These are phyloP conservation scores for Populus alba DNA, from an alignment of 345 rosid species.

Conservation along the genomic window DNA sequence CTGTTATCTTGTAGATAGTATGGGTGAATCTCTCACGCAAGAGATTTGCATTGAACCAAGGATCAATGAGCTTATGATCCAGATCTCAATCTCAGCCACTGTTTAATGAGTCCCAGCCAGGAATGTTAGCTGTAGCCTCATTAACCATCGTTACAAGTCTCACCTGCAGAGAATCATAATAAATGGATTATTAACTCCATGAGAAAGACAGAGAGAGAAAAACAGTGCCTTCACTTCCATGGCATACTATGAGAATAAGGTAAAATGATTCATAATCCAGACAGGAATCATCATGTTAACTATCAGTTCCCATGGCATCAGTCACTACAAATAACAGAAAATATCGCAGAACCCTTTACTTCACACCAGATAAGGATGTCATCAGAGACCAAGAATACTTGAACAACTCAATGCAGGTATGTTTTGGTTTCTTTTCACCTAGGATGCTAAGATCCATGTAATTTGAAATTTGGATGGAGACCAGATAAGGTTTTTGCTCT, in stretches of 20 bases:
- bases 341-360: neutral
- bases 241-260: neutral
- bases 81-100: constrained; percentile 24
- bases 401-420: neutral
- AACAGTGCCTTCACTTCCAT: neutral
- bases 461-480: neutral
- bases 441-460: neutral
- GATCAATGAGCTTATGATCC: neutral
- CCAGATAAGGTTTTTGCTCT: neutral
- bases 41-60: constrained; percentile 1
- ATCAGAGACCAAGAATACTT: neutral
- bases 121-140: constrained; percentile 71
- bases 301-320: neutral
- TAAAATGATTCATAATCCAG: neutral
- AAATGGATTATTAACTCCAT: neutral
- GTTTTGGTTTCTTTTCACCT: neutral
- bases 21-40: constrained; percentile 6
- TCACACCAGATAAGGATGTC: neutral
- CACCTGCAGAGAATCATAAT: constrained; percentile 37
- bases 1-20: constrained; percentile 13
- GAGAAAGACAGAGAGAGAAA: neutral
- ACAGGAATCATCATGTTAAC: neutral
- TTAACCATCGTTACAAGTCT: constrained; percentile 64
- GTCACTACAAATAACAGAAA: neutral
- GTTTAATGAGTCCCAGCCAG: constrained; percentile 45